Evolutionary conservation across 352 stramenopile species (phyloP).

Genomic region (Globisporangium rhizosaccharum): DNA sequence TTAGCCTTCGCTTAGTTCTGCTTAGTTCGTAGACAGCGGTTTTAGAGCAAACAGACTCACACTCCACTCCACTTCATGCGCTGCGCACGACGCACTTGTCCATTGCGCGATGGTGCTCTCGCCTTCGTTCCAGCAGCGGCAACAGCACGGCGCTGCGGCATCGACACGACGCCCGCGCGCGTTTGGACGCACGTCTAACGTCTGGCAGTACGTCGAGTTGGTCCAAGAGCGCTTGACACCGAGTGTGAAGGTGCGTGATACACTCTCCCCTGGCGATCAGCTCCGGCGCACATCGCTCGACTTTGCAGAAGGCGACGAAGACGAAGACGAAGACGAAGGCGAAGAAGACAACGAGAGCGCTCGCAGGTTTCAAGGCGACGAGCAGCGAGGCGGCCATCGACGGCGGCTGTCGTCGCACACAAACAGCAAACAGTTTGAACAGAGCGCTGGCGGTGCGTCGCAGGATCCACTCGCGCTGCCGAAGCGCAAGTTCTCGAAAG

Average conservation of each 20-base stretch:
- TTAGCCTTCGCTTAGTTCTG: too few species aligned
- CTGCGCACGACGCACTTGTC: not conserved
- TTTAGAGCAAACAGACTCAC: too few species aligned
- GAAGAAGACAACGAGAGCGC: not conserved
- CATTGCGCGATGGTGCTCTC: not conserved
- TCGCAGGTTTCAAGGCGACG: not conserved
- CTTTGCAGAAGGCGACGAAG: conserved; percentile 8
- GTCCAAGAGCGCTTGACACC: conserved; percentile 35
- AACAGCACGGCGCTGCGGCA: not conserved
- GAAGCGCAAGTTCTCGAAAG: conserved; percentile 15
- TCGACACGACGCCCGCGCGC: conserved; percentile 26
- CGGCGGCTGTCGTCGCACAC: not conserved
- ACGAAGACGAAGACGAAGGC: conserved; percentile 4
- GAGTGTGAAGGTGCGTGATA: not conserved
- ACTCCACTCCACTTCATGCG: too few species aligned
- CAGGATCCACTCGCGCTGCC: not conserved
- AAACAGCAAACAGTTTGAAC: not conserved
- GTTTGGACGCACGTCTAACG: conserved; percentile 63
- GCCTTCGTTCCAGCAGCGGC: not conserved
- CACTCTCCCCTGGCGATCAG: not conserved
- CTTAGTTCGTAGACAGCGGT: too few species aligned
- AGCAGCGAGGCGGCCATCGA: not conserved
- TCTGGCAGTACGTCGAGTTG: conserved; percentile 64
- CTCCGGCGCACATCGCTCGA: conserved; percentile 9
- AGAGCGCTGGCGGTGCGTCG: not conserved